These are phyloP conservation scores for Phytophthora fragariae DNA, from an alignment of 352 stramenopile species.

Conservation along the genomic window DNA sequence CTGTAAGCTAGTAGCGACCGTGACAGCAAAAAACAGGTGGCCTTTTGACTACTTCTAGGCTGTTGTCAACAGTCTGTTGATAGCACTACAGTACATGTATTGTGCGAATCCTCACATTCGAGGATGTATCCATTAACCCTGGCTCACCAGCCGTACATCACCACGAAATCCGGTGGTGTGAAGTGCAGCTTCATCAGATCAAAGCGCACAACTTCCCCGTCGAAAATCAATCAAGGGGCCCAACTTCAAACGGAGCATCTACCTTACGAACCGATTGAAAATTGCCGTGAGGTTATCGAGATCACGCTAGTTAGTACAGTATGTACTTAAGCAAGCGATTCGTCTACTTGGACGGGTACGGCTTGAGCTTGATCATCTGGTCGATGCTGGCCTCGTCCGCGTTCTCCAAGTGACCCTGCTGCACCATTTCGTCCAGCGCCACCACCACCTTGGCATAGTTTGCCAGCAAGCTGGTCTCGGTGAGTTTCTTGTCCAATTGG, in stretches of 20 bases:
- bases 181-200: slow-evolving; percentile 4
- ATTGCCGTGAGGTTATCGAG: slow-evolving; percentile 2
- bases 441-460: slow-evolving; percentile 77
- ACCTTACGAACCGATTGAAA: slow-evolving; percentile 1
- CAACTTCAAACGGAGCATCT: slow-evolving; percentile 8
- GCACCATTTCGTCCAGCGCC: slow-evolving; percentile 72
- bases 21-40: neutral
- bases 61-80: neutral
- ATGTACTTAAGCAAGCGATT: neutral
- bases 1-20: neutral
- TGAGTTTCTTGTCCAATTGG: slow-evolving; percentile 79
- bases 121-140: neutral
- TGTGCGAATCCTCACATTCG: neutral
- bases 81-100: neutral
- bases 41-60: neutral
- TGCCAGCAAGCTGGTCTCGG: slow-evolving; percentile 56
- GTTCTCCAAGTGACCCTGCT: slow-evolving; percentile 64
- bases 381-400: slow-evolving; percentile 60
- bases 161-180: slow-evolving; percentile 14
- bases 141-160: slow-evolving; percentile 1
- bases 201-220: neutral
- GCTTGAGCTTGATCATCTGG: slow-evolving; percentile 52
- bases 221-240: neutral
- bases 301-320: neutral
- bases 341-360: slow-evolving; percentile 38